A percentile compares a stretch with the other conserved stretches of the same genome.
phyloP scores from a whole-genome alignment of 768 basidiomycete genomes.

The Mycena haematopus region DNA sequence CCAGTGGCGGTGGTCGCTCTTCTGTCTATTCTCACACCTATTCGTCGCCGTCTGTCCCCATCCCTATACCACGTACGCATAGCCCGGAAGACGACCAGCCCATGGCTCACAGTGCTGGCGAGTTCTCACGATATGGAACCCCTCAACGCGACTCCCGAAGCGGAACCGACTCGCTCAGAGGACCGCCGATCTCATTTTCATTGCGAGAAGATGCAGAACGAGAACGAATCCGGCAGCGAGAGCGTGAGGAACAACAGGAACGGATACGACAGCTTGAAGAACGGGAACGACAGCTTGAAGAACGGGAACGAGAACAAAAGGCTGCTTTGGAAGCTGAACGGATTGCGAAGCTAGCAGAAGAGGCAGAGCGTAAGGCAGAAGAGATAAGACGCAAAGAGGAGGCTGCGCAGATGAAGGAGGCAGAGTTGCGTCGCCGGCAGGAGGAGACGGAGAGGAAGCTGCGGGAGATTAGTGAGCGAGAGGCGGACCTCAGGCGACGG shows the following conservation, averaged over 20 bases:
- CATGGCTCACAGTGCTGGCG: slow-evolving; percentile 13
- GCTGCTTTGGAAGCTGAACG: slow-evolving; percentile 9
- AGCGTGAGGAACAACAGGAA: too few relatives aligned
- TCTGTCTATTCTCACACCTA: not conserved
- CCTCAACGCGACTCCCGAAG: not conserved
- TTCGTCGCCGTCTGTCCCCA: not conserved
- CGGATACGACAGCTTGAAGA: not conserved
- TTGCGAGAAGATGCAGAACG: slow-evolving; percentile 2
- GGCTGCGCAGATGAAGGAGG: slow-evolving; percentile 26
- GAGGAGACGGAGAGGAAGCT: slow-evolving; percentile 29
- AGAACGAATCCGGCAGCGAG: not conserved
- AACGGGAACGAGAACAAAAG: not conserved
- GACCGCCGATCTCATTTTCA: slow-evolving; percentile 11
- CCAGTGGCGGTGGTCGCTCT: not conserved
- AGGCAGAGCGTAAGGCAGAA: slow-evolving; percentile 17
- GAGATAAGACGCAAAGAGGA: slow-evolving; percentile 22
- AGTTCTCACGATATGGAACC: slow-evolving; percentile 16
- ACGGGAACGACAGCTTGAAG: not conserved
- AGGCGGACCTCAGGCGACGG: slow-evolving; percentile 30
- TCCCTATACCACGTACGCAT: slow-evolving; percentile 13
- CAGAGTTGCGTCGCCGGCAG: slow-evolving; percentile 27
- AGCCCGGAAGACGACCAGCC: slow-evolving; percentile 3
- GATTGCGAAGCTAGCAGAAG: slow-evolving; percentile 7
- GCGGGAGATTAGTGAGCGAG: slow-evolving; percentile 27
- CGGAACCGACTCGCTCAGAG: slow-evolving; percentile 1